Conservation (phyloP, 2,329 filamentous ascomycete genomes). For the Fusarium sp. region DNA sequence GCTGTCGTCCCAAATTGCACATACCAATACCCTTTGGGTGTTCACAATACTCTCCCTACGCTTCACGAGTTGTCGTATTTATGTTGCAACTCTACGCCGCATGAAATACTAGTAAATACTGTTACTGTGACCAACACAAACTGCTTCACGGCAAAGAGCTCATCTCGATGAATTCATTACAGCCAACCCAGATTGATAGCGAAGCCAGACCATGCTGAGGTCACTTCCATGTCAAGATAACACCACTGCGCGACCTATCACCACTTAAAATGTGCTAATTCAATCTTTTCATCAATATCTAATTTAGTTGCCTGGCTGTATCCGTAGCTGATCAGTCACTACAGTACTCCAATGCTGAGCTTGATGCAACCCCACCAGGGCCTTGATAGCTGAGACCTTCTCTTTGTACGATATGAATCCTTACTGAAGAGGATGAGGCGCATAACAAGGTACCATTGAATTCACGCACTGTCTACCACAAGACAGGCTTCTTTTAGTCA, state of each 20-base stretch:
- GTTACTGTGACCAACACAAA: slow-evolving; percentile 1
- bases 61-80: slow-evolving; percentile 2
- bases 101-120: slow-evolving; percentile 4
- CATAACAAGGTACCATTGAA: slow-evolving; percentile 36
- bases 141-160: neutral
- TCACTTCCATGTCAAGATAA: slow-evolving; percentile 17
- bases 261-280: neutral
- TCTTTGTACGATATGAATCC: slow-evolving; percentile 30
- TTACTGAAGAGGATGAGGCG: neutral
- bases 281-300: neutral
- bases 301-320: neutral
- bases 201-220: neutral
- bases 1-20: slow-evolving; percentile 16
- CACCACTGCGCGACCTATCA: slow-evolving; percentile 1
- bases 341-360: slow-evolving; percentile 7
- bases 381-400: no score
- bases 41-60: neutral
- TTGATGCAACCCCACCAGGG: slow-evolving; percentile 23
- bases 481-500: slow-evolving; percentile 2
- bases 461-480: slow-evolving; percentile 24
- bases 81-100: slow-evolving; percentile 22
- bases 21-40: neutral
- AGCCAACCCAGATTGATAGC: neutral
- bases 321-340: slow-evolving; percentile 18
- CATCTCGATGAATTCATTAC: slow-evolving; percentile 26